Evolutionary conservation across 139 green algal species (phyloP), one percentile per base, ranked within the genome.

Genomic region (Microglena sp.): DNA sequence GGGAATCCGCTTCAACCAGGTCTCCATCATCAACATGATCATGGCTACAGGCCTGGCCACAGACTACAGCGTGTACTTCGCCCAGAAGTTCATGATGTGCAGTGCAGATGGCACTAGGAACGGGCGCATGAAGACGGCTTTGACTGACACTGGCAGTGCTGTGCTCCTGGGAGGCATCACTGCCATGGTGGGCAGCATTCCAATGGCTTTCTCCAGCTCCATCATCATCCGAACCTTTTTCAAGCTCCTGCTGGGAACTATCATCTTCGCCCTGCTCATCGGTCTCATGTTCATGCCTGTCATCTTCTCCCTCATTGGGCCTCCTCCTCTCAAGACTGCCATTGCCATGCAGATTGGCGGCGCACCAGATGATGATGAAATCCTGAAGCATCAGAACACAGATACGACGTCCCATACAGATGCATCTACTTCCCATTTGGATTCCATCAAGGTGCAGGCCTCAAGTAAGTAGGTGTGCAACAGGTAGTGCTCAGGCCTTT

Each of bases 211-310:
- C 8, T 26, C 63, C 33, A 40, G 5, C 35, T 71, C 56, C 30
- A 33, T 58, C 28, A 77, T 81, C 66, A 65, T 81, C 53, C 68
- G 74, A 26, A 70, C 58, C 32, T 81, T 81, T 69, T 81, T 81
- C 57, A 45, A 64, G 22, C 74, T 81, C 43, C 68, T 81, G 33
- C 75, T 77, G 33, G 74, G 74, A 27, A 81, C 74, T 21, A 71
- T 81, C 40, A 29, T 70, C 55, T 77, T 77, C 27, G 36, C 65
- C 21, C 55, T 71, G 64, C 29, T 53, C 26, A 34, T 77, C 4
- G 74, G 74, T 33, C 68, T 80, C 5, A 65, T 80, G 40, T 53
- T 76, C 3, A 66, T 80, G 68, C 74, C 74, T 15, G 74, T 76
- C 27, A 22, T 76, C 18, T 69, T 80, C 31, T 64, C 44, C 8